Conservation (phyloP, 2,329 filamentous ascomycete species). For the Penicillium sp. region DNA sequence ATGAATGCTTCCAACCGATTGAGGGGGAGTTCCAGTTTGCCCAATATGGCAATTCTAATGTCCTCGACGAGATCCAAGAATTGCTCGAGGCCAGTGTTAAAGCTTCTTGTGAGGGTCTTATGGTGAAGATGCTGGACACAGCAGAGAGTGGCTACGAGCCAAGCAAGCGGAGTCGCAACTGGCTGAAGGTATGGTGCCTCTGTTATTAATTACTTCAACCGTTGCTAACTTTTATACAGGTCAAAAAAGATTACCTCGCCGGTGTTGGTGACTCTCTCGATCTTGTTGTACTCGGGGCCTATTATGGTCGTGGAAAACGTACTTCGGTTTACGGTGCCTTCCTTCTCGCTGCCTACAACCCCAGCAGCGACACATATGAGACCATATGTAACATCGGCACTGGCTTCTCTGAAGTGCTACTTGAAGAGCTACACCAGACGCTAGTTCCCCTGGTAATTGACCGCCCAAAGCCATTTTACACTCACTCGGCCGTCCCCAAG, state of each 20-base stretch:
- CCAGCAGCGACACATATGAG: slow-evolving; percentile 76
- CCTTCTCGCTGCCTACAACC: slow-evolving; percentile 89
- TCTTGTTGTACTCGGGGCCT: slow-evolving; percentile 91
- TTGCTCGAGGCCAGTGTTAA: slow-evolving; percentile 95
- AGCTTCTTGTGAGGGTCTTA: slow-evolving; percentile 91
- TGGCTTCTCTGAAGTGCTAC: slow-evolving; percentile 88
- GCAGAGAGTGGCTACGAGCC: slow-evolving; percentile 92
- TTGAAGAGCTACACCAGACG: slow-evolving; percentile 78
- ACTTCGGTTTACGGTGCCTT: slow-evolving; percentile 96
- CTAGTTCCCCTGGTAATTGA: slow-evolving; percentile 80
- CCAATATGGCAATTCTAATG: slow-evolving; percentile 78
- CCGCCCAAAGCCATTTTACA: slow-evolving; percentile 89
- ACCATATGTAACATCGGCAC: slow-evolving; percentile 98
- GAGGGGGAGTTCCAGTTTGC: slow-evolving; percentile 93
- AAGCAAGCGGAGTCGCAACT: slow-evolving; percentile 92
- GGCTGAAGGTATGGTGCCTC: slow-evolving; percentile 72
- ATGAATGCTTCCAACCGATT: slow-evolving; percentile 67
- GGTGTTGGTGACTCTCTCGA: slow-evolving; percentile 95
- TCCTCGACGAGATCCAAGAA: slow-evolving; percentile 88
- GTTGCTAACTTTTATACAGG: slow-evolving; percentile 46
- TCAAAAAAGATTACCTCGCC: slow-evolving; percentile 97
- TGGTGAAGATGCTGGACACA: slow-evolving; percentile 99
- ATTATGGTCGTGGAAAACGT: slow-evolving; percentile 91
- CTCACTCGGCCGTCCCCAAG: slow-evolving; percentile 76
- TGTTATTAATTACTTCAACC: background rate